phyloP scores from a whole-genome alignment of 2,329 filamentous ascomycete genomes.

The Botryotinia calthae region DNA sequence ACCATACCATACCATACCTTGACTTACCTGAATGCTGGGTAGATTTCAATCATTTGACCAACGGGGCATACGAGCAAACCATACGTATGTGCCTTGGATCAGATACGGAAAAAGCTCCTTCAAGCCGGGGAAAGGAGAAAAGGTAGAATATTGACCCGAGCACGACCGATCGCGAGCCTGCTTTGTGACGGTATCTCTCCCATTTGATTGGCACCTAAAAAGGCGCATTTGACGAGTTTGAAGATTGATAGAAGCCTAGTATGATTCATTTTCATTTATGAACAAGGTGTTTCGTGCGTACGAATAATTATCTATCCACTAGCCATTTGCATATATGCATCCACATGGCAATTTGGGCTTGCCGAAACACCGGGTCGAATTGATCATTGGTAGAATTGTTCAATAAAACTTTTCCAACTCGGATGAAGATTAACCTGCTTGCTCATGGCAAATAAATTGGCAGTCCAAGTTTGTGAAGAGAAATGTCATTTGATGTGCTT shows the following conservation, averaged over 20 bases:
- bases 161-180: not conserved
- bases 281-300: not conserved
- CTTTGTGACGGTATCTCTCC: not conserved
- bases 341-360: not conserved
- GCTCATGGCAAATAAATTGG: not conserved
- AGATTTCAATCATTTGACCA: conserved; percentile 12
- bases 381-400: not conserved
- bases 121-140: not conserved
- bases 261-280: not conserved
- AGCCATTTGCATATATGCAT: not conserved
- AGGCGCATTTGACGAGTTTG: conserved; percentile 4
- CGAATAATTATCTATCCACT: not conserved
- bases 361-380: not conserved
- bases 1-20: not conserved
- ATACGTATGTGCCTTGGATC: not conserved
- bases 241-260: conserved; percentile 4
- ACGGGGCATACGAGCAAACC: not conserved
- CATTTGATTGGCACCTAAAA: not conserved
- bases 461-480: not conserved
- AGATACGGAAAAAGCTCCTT: not conserved
- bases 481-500: conserved; percentile 3
- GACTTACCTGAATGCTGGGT: conserved; percentile 13
- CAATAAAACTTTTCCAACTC: not conserved
- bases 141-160: not conserved
- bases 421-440: not conserved